These are phyloP conservation scores for Microcera coccophila DNA, from an alignment of 2,329 filamentous ascomycete genomes.

Conservation along the genomic window DNA sequence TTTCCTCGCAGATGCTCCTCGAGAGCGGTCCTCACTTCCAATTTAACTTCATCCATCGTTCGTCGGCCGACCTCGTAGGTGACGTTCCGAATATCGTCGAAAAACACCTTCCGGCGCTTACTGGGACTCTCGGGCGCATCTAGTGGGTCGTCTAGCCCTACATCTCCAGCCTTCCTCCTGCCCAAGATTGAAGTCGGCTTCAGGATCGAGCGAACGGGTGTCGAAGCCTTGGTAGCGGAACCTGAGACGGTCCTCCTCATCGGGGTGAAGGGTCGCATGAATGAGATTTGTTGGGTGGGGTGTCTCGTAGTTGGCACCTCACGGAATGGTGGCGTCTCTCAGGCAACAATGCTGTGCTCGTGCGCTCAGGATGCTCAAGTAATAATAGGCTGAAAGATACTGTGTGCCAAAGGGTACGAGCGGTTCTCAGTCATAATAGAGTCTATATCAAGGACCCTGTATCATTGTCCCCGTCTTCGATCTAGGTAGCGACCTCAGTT, in stretches of 20 bases:
- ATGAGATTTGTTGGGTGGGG: constrained; percentile 8
- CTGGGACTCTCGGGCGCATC: constrained; percentile 41
- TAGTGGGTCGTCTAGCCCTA: constrained; percentile 38
- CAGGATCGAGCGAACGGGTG: constrained; percentile 52
- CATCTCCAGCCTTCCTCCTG: constrained; percentile 43
- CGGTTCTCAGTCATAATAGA: constrained; percentile 27
- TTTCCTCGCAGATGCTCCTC: constrained; percentile 55
- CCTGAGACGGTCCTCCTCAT: constrained; percentile 33
- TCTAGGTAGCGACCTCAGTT: too few relatives aligned
- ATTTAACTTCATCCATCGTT: constrained; percentile 53
- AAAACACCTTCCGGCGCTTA: constrained; percentile 56
- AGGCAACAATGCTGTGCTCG: constrained; percentile 20
- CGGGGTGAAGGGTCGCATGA: constrained; percentile 32
- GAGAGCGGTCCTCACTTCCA: constrained; percentile 52
- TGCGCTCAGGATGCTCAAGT: constrained; percentile 13
- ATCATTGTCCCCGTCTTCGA: too few relatives aligned
- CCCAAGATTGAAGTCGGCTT: constrained; percentile 46
- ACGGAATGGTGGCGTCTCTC: constrained; percentile 22
- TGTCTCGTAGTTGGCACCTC: constrained; percentile 8
- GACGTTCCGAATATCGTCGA: constrained; percentile 55
- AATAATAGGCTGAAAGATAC: constrained; percentile 22
- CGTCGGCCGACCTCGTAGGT: constrained; percentile 52
- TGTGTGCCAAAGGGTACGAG: constrained; percentile 15
- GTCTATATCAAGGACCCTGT: constrained; percentile 3
- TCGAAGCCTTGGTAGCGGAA: constrained; percentile 31